Base-by-base conservation (phyloP, 2,329 filamentous ascomycete genomes). In the Trichoderma guizhouense region DNA sequence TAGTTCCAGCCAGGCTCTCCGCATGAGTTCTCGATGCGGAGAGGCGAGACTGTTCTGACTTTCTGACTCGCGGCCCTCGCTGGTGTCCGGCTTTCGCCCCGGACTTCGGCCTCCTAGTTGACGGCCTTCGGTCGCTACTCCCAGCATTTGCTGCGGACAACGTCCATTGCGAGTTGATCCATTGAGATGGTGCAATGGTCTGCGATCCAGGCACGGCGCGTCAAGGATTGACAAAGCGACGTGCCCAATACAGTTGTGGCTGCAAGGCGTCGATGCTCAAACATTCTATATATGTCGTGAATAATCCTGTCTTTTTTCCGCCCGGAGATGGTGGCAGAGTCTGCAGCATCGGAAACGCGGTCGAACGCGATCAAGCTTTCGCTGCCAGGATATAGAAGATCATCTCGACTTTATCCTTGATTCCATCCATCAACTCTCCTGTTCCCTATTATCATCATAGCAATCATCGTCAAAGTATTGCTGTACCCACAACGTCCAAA, bases 121-220 rank as follows among this genome's bases (percentile, higher is more conserved):
- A 30, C 66, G 66, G 66, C 21, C 32, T 69, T 69, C 57, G 67
- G 57, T 53, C 11, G 28, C 47, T 30, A 39, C 28, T 69, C 28
- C 57, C n/a, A 9, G 28, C 21, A 26, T 62, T 69, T 62, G 67
- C 67, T 28, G 57, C 67, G 39, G 55, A 69, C 67, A 69, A 36
- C 67, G 30, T 62, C 67, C 67, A 69, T 69, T 21, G 67, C 57
- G 67, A 69, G 67, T 69, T 69, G 67, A 69, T 62, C 67, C 67
- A 61, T 62, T 36, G 39, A 43, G 57, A 69, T 69, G 67, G 67
- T 69, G 67, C 67, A 69, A 69, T 69, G 67, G n/a, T 36, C 39
- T 53, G 24, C 39, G 8, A 62, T 62, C 67, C 57, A 61, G 67
- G n/a, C 55, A 61, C 34, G 61, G 24, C 24, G 36, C 36, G 36